A percentile compares a stretch with the other conserved stretches of the same genome.
phyloP scores from a whole-genome alignment of 179 eudicot species.

The Silene coronaria region DNA sequence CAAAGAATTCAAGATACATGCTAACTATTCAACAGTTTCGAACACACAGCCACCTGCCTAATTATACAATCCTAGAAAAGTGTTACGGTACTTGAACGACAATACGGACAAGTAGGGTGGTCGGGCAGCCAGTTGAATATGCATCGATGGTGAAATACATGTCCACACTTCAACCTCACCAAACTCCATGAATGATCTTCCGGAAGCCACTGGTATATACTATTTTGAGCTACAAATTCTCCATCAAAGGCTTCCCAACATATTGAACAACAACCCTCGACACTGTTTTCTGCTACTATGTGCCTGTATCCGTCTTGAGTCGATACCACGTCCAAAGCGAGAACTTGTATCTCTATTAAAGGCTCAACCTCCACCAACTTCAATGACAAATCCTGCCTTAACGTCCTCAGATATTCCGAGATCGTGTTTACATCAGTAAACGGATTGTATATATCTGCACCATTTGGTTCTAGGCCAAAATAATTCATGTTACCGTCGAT shows the following conservation, averaged over 20 bases:
- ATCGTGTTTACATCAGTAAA: not conserved
- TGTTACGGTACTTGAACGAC: not conserved
- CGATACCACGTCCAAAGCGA: not conserved
- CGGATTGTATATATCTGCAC: not conserved
- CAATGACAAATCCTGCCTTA: not conserved
- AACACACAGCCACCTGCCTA: no score
- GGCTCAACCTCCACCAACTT: not conserved
- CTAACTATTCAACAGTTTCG: no score
- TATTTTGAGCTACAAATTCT: not conserved
- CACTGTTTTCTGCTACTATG: not conserved
- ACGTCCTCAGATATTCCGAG: not conserved
- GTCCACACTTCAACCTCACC: not conserved
- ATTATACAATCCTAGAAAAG: no score
- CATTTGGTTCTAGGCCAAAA: no score
- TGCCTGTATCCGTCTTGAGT: not conserved
- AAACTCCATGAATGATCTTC: not conserved
- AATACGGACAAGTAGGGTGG: not conserved
- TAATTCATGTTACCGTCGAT: no score
- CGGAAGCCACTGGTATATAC: not conserved
- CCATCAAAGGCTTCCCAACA: not conserved
- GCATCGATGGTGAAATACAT: constrained; percentile 1
- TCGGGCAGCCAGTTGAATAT: not conserved
- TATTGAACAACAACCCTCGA: not conserved
- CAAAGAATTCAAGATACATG: no score
- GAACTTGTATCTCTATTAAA: not conserved